Percentiles rank a stretch among this genome's conserved stretches.
These are phyloP conservation scores for Aeschynomene evenia DNA, from an alignment of 306 rosid genomes.

Conservation along the genomic window DNA sequence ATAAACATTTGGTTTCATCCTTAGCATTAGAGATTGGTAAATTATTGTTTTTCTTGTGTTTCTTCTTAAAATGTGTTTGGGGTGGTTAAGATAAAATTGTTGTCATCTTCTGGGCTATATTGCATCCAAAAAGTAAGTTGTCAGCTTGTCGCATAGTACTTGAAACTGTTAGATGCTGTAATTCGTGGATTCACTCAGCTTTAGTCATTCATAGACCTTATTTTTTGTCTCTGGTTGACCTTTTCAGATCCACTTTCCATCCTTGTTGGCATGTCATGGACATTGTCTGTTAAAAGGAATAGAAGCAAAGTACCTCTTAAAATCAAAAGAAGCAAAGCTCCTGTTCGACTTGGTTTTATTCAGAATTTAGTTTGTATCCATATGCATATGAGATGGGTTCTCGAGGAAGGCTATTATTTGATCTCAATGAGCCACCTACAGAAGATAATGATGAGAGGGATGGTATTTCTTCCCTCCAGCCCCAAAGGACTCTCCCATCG, in stretches of 20 bases:
- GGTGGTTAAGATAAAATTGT: not conserved
- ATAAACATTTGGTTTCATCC: not conserved
- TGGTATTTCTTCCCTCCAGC: conserved; percentile 49
- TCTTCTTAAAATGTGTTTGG: conserved; percentile 8
- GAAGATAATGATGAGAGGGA: conserved; percentile 79
- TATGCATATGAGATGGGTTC: conserved; percentile 95
- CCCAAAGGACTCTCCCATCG: conserved; percentile 68
- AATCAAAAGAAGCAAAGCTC: conserved; percentile 33
- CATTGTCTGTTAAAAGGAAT: conserved; percentile 37
- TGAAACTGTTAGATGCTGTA: not conserved
- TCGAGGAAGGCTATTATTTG: conserved; percentile 86
- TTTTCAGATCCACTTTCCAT: conserved; percentile 25
- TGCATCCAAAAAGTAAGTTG: not conserved
- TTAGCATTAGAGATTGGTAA: not conserved
- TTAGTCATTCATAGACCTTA: not conserved
- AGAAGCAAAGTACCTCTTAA: conserved; percentile 33
- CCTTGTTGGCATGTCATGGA: conserved; percentile 53
- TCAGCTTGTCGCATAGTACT: not conserved
- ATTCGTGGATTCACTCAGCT: not conserved
- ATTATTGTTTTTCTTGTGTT: conserved; percentile 10
- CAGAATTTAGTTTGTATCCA: conserved; percentile 56
- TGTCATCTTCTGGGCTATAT: not conserved
- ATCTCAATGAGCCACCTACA: conserved; percentile 92
- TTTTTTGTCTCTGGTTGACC: conserved; percentile 5
- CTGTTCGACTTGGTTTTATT: conserved; percentile 27